Conservation (phyloP, 2,329 filamentous ascomycete species). For the Zymoseptoria passerinii region DNA sequence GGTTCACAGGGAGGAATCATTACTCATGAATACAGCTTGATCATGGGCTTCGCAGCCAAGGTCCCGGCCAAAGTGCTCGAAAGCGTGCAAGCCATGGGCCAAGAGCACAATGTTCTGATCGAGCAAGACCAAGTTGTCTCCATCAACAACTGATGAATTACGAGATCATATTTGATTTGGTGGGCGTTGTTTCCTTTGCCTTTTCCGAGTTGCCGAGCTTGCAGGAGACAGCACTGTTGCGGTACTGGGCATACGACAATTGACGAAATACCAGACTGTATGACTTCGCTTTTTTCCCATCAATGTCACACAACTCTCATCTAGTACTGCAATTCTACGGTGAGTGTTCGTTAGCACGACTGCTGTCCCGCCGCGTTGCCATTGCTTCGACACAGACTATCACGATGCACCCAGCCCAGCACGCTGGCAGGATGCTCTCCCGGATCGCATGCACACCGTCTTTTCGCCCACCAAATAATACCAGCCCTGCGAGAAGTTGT, state of each 20-base stretch:
- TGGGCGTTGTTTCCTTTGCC: background rate
- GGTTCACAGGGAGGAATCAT: slow-evolving; percentile 55
- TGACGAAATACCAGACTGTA: background rate
- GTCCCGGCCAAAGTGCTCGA: slow-evolving; percentile 62
- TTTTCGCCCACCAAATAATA: too few relatives aligned
- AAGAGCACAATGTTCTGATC: slow-evolving; percentile 54
- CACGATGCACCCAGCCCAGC: too few relatives aligned
- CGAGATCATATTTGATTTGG: background rate
- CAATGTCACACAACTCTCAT: too few relatives aligned
- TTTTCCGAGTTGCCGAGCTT: background rate
- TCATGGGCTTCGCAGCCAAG: slow-evolving; percentile 40
- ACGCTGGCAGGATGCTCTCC: too few relatives aligned
- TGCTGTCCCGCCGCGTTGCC: too few relatives aligned
- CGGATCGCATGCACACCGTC: too few relatives aligned
- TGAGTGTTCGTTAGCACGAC: too few relatives aligned
- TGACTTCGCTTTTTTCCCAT: too few relatives aligned
- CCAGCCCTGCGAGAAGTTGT: too few relatives aligned
- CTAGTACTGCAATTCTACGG: too few relatives aligned
- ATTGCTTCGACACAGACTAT: too few relatives aligned
- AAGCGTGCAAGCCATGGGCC: slow-evolving; percentile 55
- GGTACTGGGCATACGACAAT: background rate
- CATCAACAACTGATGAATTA: slow-evolving; percentile 6
- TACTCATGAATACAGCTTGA: slow-evolving; percentile 40
- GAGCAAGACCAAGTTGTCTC: slow-evolving; percentile 67
- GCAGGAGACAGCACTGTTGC: background rate